Percentiles rank a stretch among this genome's conserved stretches.
Evolutionary conservation across 2,329 filamentous ascomycete genomes (phyloP).

Genomic region (Ophiostoma sp.): DNA sequence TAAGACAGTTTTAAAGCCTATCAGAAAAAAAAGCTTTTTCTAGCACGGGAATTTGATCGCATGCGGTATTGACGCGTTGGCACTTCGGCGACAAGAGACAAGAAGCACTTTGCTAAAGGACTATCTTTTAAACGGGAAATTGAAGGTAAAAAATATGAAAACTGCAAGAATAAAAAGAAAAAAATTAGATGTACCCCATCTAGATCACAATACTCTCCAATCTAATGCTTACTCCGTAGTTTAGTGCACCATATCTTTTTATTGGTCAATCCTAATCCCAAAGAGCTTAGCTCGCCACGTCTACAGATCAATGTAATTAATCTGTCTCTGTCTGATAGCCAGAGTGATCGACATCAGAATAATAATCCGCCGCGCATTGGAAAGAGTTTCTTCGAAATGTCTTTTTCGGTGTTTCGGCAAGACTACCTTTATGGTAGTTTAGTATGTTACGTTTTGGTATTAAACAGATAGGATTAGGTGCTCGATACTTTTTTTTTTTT

Average conservation of each 20-base stretch:
- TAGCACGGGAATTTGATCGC: not conserved
- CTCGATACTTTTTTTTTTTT: too few species aligned
- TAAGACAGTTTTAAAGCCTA: not conserved
- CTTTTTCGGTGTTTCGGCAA: too few species aligned
- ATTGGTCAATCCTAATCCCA: not conserved
- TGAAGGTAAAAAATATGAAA: not conserved
- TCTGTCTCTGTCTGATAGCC: too few species aligned
- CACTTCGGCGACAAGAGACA: not conserved
- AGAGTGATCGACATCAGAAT: too few species aligned
- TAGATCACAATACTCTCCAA: not conserved
- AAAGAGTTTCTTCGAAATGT: too few species aligned
- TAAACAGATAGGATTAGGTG: too few species aligned
- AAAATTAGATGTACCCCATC: not conserved
- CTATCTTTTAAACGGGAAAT: not conserved
- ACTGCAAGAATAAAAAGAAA: not conserved
- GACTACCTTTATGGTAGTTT: too few species aligned
- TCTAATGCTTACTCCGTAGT: not conserved
- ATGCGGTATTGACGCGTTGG: not conserved
- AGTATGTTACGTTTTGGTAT: too few species aligned
- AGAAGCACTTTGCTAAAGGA: slow-evolving; percentile 4
- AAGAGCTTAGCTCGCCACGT: not conserved
- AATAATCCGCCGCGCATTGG: too few species aligned
- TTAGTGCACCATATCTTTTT: not conserved
- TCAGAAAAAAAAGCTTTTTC: not conserved
- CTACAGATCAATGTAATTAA: too few species aligned